phyloP scores from a whole-genome alignment of 2,329 filamentous ascomycete genomes.

The Aspergillus clavatus region DNA sequence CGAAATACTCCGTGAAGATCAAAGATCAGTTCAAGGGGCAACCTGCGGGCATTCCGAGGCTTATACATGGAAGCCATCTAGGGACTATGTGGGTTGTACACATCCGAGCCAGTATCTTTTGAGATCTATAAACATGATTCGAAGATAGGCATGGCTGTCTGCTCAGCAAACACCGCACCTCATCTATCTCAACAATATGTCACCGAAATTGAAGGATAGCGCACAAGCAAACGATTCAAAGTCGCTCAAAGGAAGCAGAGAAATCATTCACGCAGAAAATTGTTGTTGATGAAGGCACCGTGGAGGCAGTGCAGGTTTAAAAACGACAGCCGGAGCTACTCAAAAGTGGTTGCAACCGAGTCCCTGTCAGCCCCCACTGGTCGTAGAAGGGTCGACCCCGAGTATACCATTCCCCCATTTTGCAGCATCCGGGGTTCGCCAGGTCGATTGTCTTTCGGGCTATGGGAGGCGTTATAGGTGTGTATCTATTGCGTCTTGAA shows the following conservation, averaged over 20 bases:
- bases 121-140: neutral
- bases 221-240: neutral
- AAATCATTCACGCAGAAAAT: neutral
- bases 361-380: neutral
- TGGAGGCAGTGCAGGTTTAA: neutral
- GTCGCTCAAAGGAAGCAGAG: neutral
- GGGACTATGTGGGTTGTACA: too few relatives aligned
- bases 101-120: neutral
- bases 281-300: neutral
- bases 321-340: neutral
- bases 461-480: neutral
- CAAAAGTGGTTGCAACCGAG: neutral
- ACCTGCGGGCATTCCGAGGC: neutral
- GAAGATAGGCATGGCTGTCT: neutral
- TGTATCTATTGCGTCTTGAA: constrained; percentile 86
- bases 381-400: neutral
- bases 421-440: neutral
- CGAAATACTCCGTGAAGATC: too few relatives aligned
- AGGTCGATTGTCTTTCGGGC: neutral
- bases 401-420: neutral
- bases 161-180: neutral
- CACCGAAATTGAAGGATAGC: neutral
- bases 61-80: too few relatives aligned
- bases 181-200: neutral
- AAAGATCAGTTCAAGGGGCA: too few relatives aligned